Percentiles rank a stretch among this genome's conserved stretches.
phyloP scores from a whole-genome alignment of 768 basidiomycete species.

The Mycena polygramma region DNA sequence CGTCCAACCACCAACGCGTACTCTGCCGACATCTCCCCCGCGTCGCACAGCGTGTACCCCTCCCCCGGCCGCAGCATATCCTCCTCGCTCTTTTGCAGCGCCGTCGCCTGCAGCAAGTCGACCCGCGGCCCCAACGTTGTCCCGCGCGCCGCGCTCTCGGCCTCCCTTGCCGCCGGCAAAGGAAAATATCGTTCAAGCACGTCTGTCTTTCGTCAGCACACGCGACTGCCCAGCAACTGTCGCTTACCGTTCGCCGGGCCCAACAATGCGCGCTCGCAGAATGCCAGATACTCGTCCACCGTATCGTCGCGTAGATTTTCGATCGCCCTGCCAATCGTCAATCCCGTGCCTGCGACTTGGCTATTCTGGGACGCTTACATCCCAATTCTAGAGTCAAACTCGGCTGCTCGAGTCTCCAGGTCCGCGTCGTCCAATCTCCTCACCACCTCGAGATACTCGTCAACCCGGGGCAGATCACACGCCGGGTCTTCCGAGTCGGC shows the following conservation, averaged over 20 bases:
- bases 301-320: conserved; percentile 63
- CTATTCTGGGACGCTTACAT: conserved; percentile 54
- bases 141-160: conserved; percentile 15
- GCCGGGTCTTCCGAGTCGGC: conserved; percentile 66
- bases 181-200: conserved; percentile 60
- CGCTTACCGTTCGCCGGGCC: conserved; percentile 47
- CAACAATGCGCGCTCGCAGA: conserved; percentile 70
- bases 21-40: conserved; percentile 71
- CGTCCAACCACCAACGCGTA: conserved; percentile 64
- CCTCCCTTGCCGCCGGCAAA: conserved; percentile 34
- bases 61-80: conserved; percentile 64
- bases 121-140: background rate
- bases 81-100: conserved; percentile 28
- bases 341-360: conserved; percentile 23
- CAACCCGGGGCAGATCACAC: conserved; percentile 65
- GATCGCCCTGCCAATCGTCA: conserved; percentile 58
- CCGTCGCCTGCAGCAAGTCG: conserved; percentile 35
- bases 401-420: conserved; percentile 44
- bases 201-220: conserved; percentile 34
- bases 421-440: conserved; percentile 52
- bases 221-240: conserved; percentile 20
- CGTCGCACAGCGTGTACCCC: conserved; percentile 72
- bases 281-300: conserved; percentile 75
- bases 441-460: conserved; percentile 63
- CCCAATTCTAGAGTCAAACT: conserved; percentile 58